phyloP scores from a whole-genome alignment of 1,284 basidiomycete species.

The Fomitiporia mediterranea region DNA sequence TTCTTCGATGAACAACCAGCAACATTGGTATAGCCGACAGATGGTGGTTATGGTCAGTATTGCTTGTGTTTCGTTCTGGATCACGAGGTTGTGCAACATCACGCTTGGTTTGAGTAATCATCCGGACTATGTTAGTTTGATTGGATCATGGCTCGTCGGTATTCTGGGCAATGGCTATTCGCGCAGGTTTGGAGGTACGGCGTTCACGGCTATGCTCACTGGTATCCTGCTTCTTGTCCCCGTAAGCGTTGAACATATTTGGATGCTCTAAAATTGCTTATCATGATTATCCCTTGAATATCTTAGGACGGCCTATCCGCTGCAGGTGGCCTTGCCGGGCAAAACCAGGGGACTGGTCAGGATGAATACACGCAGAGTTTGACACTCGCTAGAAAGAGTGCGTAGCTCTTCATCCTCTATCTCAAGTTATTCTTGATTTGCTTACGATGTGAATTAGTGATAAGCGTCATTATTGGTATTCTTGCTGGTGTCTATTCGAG shows the following conservation, averaged over 20 bases:
- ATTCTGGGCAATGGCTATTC: constrained; percentile 80
- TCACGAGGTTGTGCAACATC: constrained; percentile 25
- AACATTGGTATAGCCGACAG: constrained; percentile 36
- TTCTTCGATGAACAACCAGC: constrained; percentile 36
- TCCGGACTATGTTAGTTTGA: constrained; percentile 58
- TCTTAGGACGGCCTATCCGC: constrained; percentile 77
- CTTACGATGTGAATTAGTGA: too few species aligned
- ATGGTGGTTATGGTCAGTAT: constrained; percentile 40
- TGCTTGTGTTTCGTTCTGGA: constrained; percentile 21
- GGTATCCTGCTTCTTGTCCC: constrained; percentile 82
- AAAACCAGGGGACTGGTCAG: constrained; percentile 59
- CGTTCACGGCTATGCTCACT: constrained; percentile 88
- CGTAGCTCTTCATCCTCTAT: too few species aligned
- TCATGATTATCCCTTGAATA: constrained; percentile 16
- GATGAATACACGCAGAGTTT: constrained; percentile 33
- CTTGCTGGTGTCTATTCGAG: constrained; percentile 80
- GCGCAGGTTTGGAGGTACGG: constrained; percentile 69
- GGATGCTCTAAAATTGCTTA: not conserved
- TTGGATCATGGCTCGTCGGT: constrained; percentile 80
- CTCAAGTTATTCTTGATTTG: constrained; percentile 39
- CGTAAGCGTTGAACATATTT: constrained; percentile 37
- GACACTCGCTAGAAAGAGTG: constrained; percentile 23
- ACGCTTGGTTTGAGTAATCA: constrained; percentile 37
- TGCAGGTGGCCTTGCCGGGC: constrained; percentile 75
- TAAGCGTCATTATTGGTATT: constrained; percentile 83